Conservation (phyloP, 1,139 yeast genomes). For the Debaryomycetaceae sp. region DNA sequence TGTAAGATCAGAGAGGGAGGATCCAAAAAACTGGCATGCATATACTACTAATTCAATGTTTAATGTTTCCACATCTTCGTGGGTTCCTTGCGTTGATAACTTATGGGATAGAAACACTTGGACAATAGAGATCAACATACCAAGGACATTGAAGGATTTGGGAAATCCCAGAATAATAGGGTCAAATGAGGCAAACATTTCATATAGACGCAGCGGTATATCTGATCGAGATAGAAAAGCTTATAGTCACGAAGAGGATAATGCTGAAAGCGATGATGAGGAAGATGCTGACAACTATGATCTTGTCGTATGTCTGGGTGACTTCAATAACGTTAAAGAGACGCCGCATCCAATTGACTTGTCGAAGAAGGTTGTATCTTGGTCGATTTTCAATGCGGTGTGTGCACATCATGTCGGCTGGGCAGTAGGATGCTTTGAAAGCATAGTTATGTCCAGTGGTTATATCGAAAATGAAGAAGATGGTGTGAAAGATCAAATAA, state of each 20-base stretch:
- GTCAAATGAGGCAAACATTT: slow-evolving; percentile 19
- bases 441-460: slow-evolving; percentile 45
- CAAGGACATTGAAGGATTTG: slow-evolving; percentile 73
- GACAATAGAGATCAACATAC: slow-evolving; percentile 83
- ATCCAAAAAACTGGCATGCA: slow-evolving; percentile 66
- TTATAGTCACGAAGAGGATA: slow-evolving; percentile 11
- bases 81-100: slow-evolving; percentile 96
- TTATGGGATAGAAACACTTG: slow-evolving; percentile 88
- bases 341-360: slow-evolving; percentile 54
- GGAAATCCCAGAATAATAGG: slow-evolving; percentile 50
- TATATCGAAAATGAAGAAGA: slow-evolving; percentile 35
- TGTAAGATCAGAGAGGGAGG: slow-evolving; percentile 46
- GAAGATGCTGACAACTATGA: slow-evolving; percentile 52
- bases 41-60: slow-evolving; percentile 78
- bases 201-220: neutral
- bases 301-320: slow-evolving; percentile 75
- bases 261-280: slow-evolving; percentile 39
- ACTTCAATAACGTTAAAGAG: slow-evolving; percentile 50
- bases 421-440: slow-evolving; percentile 86
- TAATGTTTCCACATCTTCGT: slow-evolving; percentile 81
- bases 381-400: slow-evolving; percentile 81
- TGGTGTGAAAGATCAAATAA: slow-evolving; percentile 16
- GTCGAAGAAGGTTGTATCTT: slow-evolving; percentile 71
- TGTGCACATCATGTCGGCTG: slow-evolving; percentile 97
- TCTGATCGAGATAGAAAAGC: slow-evolving; percentile 8